These are phyloP conservation scores for Peronospora farinosa DNA, from an alignment of 352 stramenopile species.

Conservation along the genomic window DNA sequence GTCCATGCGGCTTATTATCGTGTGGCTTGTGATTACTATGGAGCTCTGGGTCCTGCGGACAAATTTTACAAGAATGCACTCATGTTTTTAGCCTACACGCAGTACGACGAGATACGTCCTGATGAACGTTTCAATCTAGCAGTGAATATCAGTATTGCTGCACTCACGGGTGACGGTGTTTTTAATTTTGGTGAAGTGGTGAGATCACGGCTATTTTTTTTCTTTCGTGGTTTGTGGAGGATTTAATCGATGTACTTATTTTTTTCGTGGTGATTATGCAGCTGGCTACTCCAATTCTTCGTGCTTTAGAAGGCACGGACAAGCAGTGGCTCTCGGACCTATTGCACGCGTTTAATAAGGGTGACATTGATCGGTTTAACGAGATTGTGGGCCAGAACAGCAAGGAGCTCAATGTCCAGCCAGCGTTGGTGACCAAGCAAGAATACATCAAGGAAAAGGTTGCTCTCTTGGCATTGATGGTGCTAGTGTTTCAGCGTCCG, in stretches of 20 bases:
- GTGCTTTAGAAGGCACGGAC: slow-evolving; percentile 82
- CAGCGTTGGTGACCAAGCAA: slow-evolving; percentile 89
- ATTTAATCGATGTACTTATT: slow-evolving; percentile 1
- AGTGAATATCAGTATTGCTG: slow-evolving; percentile 92
- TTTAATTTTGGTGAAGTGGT: slow-evolving; percentile 99
- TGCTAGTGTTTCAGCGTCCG: slow-evolving; percentile 94
- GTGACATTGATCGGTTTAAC: slow-evolving; percentile 94
- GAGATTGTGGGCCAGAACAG: slow-evolving; percentile 67
- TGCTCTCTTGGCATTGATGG: slow-evolving; percentile 93
- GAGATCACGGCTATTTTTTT: slow-evolving; percentile 6
- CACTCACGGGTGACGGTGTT: slow-evolving; percentile 93
- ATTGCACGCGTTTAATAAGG: slow-evolving; percentile 90
- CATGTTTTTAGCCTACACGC: slow-evolving; percentile 94
- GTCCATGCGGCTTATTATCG: slow-evolving; percentile 92
- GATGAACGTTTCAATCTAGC: slow-evolving; percentile 85
- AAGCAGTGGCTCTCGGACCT: slow-evolving; percentile 94
- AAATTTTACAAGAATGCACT: slow-evolving; percentile 96
- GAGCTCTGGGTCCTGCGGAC: slow-evolving; percentile 86
- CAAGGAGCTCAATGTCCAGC: slow-evolving; percentile 84
- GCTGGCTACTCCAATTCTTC: slow-evolving; percentile 90
- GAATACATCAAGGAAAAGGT: slow-evolving; percentile 98
- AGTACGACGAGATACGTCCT: slow-evolving; percentile 82
- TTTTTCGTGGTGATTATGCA: slow-evolving; percentile 12
- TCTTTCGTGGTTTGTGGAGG: background rate
- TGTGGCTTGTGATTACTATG: slow-evolving; percentile 91